These are phyloP conservation scores for Colletotrichum caudatum DNA, from an alignment of 2,329 filamentous ascomycete genomes.

Conservation along the genomic window DNA sequence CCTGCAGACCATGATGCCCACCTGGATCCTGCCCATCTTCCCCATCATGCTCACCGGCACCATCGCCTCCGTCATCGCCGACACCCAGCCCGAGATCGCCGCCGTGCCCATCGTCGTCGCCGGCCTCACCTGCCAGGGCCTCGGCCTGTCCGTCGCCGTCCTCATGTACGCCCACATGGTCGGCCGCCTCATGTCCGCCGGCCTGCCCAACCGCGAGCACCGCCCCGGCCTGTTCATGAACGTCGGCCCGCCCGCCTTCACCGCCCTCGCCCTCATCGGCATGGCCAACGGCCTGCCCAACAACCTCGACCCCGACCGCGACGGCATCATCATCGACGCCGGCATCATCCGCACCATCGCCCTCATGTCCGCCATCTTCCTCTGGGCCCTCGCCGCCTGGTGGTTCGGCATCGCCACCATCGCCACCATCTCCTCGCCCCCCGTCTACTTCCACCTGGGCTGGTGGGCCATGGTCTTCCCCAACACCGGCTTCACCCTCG, in stretches of 20 bases:
- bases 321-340: constrained; percentile 57
- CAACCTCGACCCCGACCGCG: constrained; percentile 57
- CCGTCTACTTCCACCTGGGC: constrained; percentile 68
- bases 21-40: constrained; percentile 81
- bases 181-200: constrained; percentile 75
- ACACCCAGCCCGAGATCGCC: constrained; percentile 66
- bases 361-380: constrained; percentile 63
- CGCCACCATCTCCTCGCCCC: constrained; percentile 51
- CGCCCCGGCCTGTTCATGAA: constrained; percentile 80
- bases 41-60: constrained; percentile 80
- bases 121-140: constrained; percentile 76
- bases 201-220: constrained; percentile 72
- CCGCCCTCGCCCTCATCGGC: constrained; percentile 75
- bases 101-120: constrained; percentile 74
- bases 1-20: constrained; percentile 77
- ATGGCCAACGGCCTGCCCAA: constrained; percentile 70
- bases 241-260: constrained; percentile 80
- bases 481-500: constrained; percentile 70
- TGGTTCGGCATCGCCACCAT: constrained; percentile 62
- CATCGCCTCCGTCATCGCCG: constrained; percentile 74
- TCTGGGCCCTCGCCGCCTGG: constrained; percentile 74
- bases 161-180: constrained; percentile 82
- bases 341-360: constrained; percentile 60
- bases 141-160: constrained; percentile 76
- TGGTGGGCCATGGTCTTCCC: constrained; percentile 76